Base-by-base conservation (phyloP, 306 rosid genomes). In the Lupinus albus region DNA sequence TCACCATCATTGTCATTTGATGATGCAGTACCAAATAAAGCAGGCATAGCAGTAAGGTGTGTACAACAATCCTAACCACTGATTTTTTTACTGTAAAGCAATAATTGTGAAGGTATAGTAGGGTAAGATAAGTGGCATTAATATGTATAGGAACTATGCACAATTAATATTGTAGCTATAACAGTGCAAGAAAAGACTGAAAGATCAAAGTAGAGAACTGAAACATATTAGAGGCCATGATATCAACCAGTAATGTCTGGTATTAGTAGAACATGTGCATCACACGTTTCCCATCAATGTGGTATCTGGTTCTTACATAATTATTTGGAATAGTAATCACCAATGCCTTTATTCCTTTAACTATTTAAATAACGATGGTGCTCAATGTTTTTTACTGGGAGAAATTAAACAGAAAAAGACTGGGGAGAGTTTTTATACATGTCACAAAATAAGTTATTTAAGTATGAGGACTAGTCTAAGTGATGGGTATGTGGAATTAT, bases 221-320 rank as follows among this genome's bases (percentile, higher is more conserved):
- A 12, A 42, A 33, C 50, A 30, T 10, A 50, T 47, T 20, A 44
- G 10, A 41, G 70, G 46, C 50, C 32, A 63, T 55, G 39, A 73
- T 45, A 39, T 28, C 18, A 30, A 4, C 10, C 18, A n/a, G 46
- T 46, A 9, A 2, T 70, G 20, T 11, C 42, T 36, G 20, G 32
- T 39, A 8, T 44, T 33, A 56, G 41, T 21, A 71, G 47, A 36
- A 50, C 68, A 71, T 72, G 71, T 72, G 65, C 61, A 76, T 68
- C 81, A 65, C 81, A 79, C 74, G 68, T 67, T 57, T 75, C 36
- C 33, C 80, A 79, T 79, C 74, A 52, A 35, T 58, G 60, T 57
- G 68, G 67, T 72, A 75, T 35, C 58, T 70, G 45, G 42, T 58
- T 58, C 54, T 6, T 6, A 42, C 56, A 59, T 50, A 74, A 68